Conservation (phyloP, 2,329 filamentous ascomycete genomes). For the Cadophora luteo-olivacea region DNA sequence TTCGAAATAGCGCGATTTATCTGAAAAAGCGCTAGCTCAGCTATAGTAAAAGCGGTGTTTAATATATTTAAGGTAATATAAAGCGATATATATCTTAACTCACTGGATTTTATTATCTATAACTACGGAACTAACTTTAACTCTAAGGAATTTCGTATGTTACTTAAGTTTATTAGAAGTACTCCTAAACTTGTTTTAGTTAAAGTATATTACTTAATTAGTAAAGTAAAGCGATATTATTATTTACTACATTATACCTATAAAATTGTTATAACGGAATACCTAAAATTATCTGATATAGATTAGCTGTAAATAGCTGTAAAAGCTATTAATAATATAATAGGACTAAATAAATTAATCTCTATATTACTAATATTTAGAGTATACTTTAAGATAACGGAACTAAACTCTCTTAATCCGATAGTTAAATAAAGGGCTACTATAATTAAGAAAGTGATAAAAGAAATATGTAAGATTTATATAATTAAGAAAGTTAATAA, state of each 20-base stretch:
- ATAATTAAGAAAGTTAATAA: too few species aligned
- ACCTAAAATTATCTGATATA: background rate
- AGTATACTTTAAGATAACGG: too few species aligned
- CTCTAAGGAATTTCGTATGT: background rate
- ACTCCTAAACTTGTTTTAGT: background rate
- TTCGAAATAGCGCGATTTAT: background rate
- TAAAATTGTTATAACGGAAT: background rate
- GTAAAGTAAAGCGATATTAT: background rate
- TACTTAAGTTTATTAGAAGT: background rate
- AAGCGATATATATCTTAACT: background rate
- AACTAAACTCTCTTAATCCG: too few species aligned
- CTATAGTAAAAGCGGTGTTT: background rate
- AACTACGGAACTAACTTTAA: background rate
- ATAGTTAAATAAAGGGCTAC: too few species aligned
- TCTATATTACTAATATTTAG: too few species aligned
- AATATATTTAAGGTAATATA: background rate
- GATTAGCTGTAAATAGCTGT: background rate
- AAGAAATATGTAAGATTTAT: too few species aligned
- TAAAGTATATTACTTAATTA: background rate
- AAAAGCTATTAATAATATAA: constrained; percentile 3
- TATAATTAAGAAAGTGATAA: too few species aligned
- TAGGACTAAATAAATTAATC: background rate
- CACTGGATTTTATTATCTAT: background rate
- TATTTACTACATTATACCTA: background rate
- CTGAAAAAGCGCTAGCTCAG: background rate